phyloP scores from a whole-genome alignment of 2,329 filamentous ascomycete genomes.

The Akanthomyces uredinophilus region DNA sequence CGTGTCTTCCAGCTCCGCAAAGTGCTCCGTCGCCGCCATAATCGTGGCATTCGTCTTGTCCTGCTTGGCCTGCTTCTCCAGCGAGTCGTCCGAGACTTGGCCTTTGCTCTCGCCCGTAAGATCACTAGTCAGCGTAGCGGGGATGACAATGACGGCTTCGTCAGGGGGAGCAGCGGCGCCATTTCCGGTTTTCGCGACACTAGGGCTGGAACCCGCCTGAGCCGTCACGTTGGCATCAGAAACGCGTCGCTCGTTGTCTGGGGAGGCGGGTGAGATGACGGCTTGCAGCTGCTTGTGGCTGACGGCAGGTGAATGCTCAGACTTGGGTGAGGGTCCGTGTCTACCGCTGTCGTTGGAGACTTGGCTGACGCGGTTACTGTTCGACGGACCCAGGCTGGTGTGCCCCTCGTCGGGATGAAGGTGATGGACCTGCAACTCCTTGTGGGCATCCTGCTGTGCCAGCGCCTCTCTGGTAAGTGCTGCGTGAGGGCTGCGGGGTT shows the following conservation, averaged over 20 bases:
- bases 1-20: slow-evolving; percentile 36
- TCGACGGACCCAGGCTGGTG: neutral
- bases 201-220: neutral
- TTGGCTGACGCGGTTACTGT: slow-evolving; percentile 10
- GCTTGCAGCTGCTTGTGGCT: slow-evolving; percentile 4
- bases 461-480: neutral
- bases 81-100: slow-evolving; percentile 6
- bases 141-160: neutral
- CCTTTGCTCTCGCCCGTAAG: slow-evolving; percentile 10
- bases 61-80: slow-evolving; percentile 16
- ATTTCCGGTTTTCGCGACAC: neutral
- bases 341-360: slow-evolving; percentile 6
- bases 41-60: neutral
- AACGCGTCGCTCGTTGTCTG: neutral
- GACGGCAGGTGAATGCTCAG: neutral
- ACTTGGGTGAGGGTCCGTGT: neutral
- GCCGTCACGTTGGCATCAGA: neutral
- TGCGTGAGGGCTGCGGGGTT: neutral
- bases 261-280: neutral
- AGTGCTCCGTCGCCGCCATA: slow-evolving; percentile 31
- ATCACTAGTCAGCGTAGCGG: neutral
- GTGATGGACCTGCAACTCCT: neutral
- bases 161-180: neutral
- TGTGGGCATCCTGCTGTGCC: neutral
- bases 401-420: neutral